These are phyloP conservation scores for Rhizopus delemar DNA, from an alignment of 371 early-diverging fungal genomes.

Conservation along the genomic window DNA sequence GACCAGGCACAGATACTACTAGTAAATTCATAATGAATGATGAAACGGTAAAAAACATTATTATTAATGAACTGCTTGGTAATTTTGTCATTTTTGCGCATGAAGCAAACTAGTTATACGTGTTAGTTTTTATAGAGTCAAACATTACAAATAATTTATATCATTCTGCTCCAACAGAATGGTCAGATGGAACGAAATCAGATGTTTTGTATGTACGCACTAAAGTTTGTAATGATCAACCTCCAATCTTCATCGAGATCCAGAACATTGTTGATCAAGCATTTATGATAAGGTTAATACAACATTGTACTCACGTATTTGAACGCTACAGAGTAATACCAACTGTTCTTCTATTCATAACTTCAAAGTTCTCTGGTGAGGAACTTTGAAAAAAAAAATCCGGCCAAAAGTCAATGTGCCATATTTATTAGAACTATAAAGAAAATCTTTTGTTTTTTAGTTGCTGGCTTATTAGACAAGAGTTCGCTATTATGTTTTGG, in stretches of 20 bases:
- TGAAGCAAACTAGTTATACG: conserved; percentile 10
- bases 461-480: conserved; percentile 13
- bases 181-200: conserved; percentile 10
- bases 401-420: too few relatives aligned
- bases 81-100: conserved; percentile 12
- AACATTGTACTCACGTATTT: too few relatives aligned
- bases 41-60: conserved; percentile 8
- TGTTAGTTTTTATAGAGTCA: conserved; percentile 10
- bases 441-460: conserved; percentile 14
- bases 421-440: too few relatives aligned
- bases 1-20: not conserved
- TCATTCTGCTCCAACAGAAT: conserved; percentile 6
- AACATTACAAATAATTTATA: conserved; percentile 11
- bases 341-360: too few relatives aligned
- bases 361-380: too few relatives aligned
- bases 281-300: too few relatives aligned
- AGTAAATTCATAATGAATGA: conserved; percentile 2
- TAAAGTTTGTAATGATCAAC: not conserved
- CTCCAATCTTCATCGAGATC: conserved; percentile 8
- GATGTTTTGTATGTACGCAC: conserved; percentile 11
- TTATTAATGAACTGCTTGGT: conserved; percentile 11
- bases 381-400: too few relatives aligned
- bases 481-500: conserved; percentile 12
- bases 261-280: too few relatives aligned
- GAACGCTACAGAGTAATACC: too few relatives aligned